Base-by-base conservation (phyloP, 2,329 filamentous ascomycete genomes). In the Phyllosticta paracitricarpa region DNA sequence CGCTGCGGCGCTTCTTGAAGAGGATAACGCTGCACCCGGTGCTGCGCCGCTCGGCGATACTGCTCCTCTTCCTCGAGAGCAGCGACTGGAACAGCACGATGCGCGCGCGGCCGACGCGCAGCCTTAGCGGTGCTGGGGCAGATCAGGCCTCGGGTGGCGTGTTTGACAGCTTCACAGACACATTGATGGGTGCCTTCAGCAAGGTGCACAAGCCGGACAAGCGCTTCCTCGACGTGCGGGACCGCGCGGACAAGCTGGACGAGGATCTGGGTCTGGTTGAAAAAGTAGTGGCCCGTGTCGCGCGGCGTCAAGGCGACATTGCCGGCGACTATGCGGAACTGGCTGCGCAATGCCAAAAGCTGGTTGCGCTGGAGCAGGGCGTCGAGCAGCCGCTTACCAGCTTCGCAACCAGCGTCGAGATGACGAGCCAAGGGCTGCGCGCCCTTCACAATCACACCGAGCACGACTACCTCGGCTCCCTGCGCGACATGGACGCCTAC, bases 71-170 rank as follows among this genome's bases (percentile, higher is more conserved):
- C 73, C 84, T 99, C 65, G 94, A 99, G 76, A 92, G 88, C 63
- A 84, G 83, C 26, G 94, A 99, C 75, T 99, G 94, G 94, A 97
- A 99, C 73, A 89, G 91, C 35, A 93, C 91, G 55, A 97, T 99
- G 92, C 87, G 86, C 68, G 84, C 85, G 66, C 85, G 91, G 56
- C 84, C 87, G 10, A 81, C 84, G 58, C 83, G 93, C 55, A 83
- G 81, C 28, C 83, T 85, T 64, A 72, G 68, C 61, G 67, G 70
- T 33, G 56, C 60, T 10, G 58, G 51, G 22, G 35, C 25, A 35
- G 72, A 70, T 48, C 75, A 76, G 6, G 71, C 71, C 69, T 81
- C 81, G 26, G 81, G 82, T 12, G 87, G 91, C 51, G 90, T 97
- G 53, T 94, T 99, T 68, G 94, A 99, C 72, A 92, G 89, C 68